Percentiles rank a stretch among this genome's conserved stretches.
These are phyloP conservation scores for Pterocarpus macrocarpus DNA, from an alignment of 306 rosid genomes.

Conservation along the genomic window DNA sequence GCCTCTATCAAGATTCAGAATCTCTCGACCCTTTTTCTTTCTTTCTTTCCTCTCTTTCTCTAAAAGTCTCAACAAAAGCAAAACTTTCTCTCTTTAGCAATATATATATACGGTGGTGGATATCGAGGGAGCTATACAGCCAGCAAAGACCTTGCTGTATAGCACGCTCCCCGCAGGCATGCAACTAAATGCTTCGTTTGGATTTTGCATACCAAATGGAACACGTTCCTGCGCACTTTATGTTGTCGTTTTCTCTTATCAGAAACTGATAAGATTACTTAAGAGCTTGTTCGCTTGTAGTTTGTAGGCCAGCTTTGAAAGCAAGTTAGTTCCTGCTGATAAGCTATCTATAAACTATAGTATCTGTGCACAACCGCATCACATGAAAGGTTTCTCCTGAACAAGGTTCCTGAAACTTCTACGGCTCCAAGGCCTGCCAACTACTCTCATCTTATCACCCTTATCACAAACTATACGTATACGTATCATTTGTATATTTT, in stretches of 20 bases:
- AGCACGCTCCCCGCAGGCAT: background rate
- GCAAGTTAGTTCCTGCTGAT: conserved; percentile 9
- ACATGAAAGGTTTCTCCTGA: background rate
- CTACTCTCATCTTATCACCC: background rate
- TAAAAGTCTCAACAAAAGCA: background rate
- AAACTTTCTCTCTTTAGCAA: too few species aligned
- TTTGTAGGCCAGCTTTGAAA: background rate
- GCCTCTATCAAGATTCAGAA: conserved; percentile 15
- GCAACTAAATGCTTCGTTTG: background rate
- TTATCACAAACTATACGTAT: conserved; percentile 33
- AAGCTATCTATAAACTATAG: conserved; percentile 37
- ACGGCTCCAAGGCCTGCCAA: background rate
- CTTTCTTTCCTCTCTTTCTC: background rate
- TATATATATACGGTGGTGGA: too few species aligned
- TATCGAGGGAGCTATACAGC: too few species aligned
- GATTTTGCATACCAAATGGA: conserved; percentile 45
- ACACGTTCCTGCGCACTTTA: conserved; percentile 6
- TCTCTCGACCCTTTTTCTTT: background rate
- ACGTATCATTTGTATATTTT: conserved; percentile 25
- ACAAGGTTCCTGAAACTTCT: conserved; percentile 44
- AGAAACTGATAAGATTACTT: conserved; percentile 30
- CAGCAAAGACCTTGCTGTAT: background rate
- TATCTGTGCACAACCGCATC: background rate
- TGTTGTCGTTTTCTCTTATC: conserved; percentile 36
- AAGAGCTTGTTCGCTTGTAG: background rate